Conservation (phyloP, 257 asterid genomes). For the Cruciata laevipes region DNA sequence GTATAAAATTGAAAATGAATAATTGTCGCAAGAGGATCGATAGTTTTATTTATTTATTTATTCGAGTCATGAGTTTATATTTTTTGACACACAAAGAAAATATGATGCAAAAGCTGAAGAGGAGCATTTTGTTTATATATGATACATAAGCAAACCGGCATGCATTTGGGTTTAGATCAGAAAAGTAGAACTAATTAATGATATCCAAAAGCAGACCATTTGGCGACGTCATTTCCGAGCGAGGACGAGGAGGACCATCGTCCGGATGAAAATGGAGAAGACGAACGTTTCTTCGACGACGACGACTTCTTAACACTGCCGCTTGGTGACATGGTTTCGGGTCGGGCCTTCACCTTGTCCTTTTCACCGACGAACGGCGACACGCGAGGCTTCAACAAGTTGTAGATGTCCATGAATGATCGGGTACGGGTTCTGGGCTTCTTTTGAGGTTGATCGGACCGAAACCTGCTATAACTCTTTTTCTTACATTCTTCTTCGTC, state of each 20-base stretch:
- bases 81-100: too few relatives aligned
- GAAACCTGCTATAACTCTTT: not conserved
- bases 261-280: not conserved
- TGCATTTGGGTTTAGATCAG: too few relatives aligned
- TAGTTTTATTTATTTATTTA: too few relatives aligned
- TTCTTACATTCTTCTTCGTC: not conserved
- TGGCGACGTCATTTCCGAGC: not conserved
- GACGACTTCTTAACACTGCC: not conserved
- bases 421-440: not conserved
- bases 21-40: too few relatives aligned
- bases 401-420: not conserved
- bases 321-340: not conserved
- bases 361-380: not conserved
- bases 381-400: not conserved
- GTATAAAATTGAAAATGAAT: too few relatives aligned
- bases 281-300: not conserved
- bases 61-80: too few relatives aligned
- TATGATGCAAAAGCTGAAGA: too few relatives aligned
- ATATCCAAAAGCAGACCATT: not conserved
- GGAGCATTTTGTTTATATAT: too few relatives aligned
- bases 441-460: not conserved
- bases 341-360: not conserved
- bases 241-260: not conserved
- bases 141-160: too few relatives aligned
- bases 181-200: not conserved